Evolutionary conservation across 371 early-diverging fungal genomes (phyloP).

Genomic region (Mucor racemosus): DNA sequence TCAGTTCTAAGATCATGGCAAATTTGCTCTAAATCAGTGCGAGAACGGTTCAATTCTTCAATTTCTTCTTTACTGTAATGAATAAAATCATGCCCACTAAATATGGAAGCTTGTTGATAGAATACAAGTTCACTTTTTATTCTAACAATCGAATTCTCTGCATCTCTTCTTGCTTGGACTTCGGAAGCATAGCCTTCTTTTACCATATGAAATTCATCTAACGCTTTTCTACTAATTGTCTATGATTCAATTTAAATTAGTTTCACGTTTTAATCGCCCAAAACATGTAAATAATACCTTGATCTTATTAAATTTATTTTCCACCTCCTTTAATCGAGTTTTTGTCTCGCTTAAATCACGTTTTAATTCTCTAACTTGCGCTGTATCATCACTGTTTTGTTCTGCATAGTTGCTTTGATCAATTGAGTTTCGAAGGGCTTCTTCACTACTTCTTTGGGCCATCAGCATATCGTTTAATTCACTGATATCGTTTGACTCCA

Average conservation of each 20-base stretch:
- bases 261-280: not conserved
- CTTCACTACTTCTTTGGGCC: constrained; percentile 30
- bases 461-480: constrained; percentile 29
- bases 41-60: constrained; percentile 24
- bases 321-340: constrained; percentile 37
- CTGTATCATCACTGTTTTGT: constrained; percentile 9
- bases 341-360: constrained; percentile 37
- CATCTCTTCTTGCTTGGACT: constrained; percentile 40
- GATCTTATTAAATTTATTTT: constrained; percentile 48
- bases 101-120: constrained; percentile 42
- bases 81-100: constrained; percentile 17
- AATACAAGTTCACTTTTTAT: constrained; percentile 42
- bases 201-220: constrained; percentile 51
- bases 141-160: constrained; percentile 33
- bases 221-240: constrained; percentile 51
- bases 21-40: constrained; percentile 33
- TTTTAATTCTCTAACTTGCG: constrained; percentile 22
- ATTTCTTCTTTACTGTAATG: constrained; percentile 38
- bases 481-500: constrained; percentile 17
- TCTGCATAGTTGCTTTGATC: not conserved
- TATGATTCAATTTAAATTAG: constrained; percentile 11
- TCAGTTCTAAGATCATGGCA: constrained; percentile 37
- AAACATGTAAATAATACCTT: constrained; percentile 30
- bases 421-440: constrained; percentile 19
- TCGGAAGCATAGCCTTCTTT: constrained; percentile 51